phyloP scores from a whole-genome alignment of 306 rosid species.

The Fagus crenata region DNA sequence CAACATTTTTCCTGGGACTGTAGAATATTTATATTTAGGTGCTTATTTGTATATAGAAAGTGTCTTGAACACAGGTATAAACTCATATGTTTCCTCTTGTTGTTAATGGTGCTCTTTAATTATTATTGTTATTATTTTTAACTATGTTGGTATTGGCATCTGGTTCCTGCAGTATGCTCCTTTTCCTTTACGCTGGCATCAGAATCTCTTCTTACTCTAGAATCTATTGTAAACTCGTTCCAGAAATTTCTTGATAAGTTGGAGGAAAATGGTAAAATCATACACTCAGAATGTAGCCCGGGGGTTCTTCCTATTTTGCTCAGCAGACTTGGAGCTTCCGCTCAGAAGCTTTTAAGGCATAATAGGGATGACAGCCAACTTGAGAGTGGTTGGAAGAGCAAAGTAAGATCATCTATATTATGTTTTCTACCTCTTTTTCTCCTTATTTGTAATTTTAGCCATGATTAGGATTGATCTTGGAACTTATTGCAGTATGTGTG shows the following conservation, averaged over 20 bases:
- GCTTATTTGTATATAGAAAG: conserved; percentile 35
- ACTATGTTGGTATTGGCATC: conserved; percentile 6
- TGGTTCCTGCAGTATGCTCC: conserved; percentile 37
- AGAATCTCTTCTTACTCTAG: conserved; percentile 42
- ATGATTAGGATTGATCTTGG: background rate
- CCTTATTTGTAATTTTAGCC: background rate
- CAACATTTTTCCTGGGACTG: conserved; percentile 33
- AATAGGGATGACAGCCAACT: conserved; percentile 33
- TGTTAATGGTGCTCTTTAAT: background rate
- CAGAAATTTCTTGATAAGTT: conserved; percentile 24
- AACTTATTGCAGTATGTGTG: background rate
- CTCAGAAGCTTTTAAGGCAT: conserved; percentile 39
- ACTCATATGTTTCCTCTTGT: conserved; percentile 4
- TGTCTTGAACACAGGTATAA: conserved; percentile 36
- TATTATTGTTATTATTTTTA: background rate
- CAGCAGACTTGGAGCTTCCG: conserved; percentile 36
- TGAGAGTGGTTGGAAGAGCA: conserved; percentile 34
- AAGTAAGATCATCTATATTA: conserved; percentile 23
- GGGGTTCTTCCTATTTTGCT: conserved; percentile 30
- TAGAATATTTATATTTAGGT: conserved; percentile 32
- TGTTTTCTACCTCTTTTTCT: conserved; percentile 6
- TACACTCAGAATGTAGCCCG: conserved; percentile 22
- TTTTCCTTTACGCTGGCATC: conserved; percentile 43
- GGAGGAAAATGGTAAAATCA: conserved; percentile 29
- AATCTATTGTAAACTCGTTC: conserved; percentile 27